These are phyloP conservation scores for Rasamsonia emersonii DNA, from an alignment of 2,329 filamentous ascomycete species.

Conservation along the genomic window DNA sequence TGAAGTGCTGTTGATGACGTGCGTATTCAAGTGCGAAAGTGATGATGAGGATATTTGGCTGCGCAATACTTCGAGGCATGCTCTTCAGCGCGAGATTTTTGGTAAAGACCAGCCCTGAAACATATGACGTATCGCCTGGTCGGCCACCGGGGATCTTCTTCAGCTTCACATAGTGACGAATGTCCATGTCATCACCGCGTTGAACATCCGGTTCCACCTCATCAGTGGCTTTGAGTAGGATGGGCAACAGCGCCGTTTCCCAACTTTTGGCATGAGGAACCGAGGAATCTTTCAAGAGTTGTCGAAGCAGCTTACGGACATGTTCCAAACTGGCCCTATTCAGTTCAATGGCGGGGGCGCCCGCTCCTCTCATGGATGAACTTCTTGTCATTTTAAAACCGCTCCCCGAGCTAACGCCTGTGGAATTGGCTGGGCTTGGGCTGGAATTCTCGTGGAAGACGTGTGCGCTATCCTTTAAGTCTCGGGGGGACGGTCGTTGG, in stretches of 20 bases:
- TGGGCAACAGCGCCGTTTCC: conserved; percentile 85
- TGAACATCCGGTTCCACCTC: conserved; percentile 91
- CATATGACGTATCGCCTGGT: conserved; percentile 88
- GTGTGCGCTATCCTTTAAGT: conserved; percentile 48
- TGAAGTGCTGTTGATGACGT: conserved; percentile 86
- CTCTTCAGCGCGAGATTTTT: conserved; percentile 95
- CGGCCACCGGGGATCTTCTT: conserved; percentile 91
- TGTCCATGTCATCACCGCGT: conserved; percentile 88
- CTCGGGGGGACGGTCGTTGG: conserved; percentile 61
- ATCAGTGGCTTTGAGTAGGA: conserved; percentile 81
- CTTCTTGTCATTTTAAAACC: conserved; percentile 59
- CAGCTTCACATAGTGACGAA: conserved; percentile 92
- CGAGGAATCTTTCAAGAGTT: conserved; percentile 68
- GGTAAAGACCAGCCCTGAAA: conserved; percentile 92
- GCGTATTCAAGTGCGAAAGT: conserved; percentile 96
- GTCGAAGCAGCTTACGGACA: conserved; percentile 73
- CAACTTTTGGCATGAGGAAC: conserved; percentile 68
- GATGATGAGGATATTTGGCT: conserved; percentile 82
- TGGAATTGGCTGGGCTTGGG: conserved; percentile 34
- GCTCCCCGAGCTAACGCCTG: conserved; percentile 20
- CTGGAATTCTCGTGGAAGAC: conserved; percentile 23
- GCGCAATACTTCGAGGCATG: conserved; percentile 78
- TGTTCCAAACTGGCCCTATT: conserved; percentile 83
- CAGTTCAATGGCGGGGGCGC: conserved; percentile 68
- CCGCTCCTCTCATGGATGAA: conserved; percentile 69